Evolutionary conservation across 73 alveolate species (phyloP), one percentile per base, ranked within the genome.

Genomic region (Paraurostyla sp.): DNA sequence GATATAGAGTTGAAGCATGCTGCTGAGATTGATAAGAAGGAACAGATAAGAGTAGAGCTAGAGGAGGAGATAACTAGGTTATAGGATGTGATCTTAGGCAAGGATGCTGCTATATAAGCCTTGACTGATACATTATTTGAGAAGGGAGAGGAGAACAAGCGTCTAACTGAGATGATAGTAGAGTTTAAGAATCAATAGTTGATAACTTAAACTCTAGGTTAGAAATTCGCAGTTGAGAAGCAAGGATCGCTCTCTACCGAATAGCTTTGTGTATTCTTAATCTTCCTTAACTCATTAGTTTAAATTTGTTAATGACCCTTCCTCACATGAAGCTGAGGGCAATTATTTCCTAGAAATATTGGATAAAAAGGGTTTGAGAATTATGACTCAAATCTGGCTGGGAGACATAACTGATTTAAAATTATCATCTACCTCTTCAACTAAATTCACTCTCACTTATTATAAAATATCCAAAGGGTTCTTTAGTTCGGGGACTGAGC

Each of bases 91-190:
- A 73, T 73, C 3, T 22, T 43, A 50, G 87, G 71, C 33, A 43
- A 73, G 46, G 87, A 73, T 50, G 32, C 7, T 18, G 87, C 87
- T 27, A 11, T 73, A 3, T 11, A 43, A 29, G 71, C 69, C 0
- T 11, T 73, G 87, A 36, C 54, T 43, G 68, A 48, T 20, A 73
- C 87, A 11, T 36, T 73, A 6, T 27, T 73, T 23, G 49, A n/a
- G 18, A 73, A 73, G 32, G 87, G 87, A 40, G 87, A 43, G 59
- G 73, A 73, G 15, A 73, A 73, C 42, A 30, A 73, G 46, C 41
- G 87, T 43, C 42, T 73, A 48, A 29, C 51, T 0, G 87, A 73
- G 32, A 45, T 27, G n/a, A 38, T 73, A 2, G 46, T 16, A 20
- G 87, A 73, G 46, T 23, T 73, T 3, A 73, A 73, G 36, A 73